Base-by-base conservation (phyloP, 2,329 filamentous ascomycete genomes). In the Trichoderma aggressivum region DNA sequence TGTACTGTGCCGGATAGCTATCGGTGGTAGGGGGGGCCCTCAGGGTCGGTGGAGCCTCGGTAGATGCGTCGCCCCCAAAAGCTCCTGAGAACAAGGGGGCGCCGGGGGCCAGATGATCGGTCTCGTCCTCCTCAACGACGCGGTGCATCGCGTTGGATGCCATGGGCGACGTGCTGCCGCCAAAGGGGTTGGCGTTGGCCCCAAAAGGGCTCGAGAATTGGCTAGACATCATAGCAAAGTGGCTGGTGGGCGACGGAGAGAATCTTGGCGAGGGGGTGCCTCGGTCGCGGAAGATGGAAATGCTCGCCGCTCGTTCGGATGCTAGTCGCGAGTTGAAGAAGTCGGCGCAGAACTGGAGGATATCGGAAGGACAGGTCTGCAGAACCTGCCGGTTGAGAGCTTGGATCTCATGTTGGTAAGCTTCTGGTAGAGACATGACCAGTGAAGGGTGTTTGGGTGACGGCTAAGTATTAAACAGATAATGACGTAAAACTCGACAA, bases 1-100 rank as follows among this genome's bases (percentile, higher is more conserved):
- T 97, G 84, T 98, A 98, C 81, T 98, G 94, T 76, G 89, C 92
- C 70, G 96, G 96, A 79, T 97, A 93, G 76, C 89, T 90, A 75
- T 93, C 90, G 50, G 87, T 83, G 72, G 88, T 88, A 71, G 86
- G 86, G 26, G 85, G 80, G 76, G 81, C 81, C 79, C 86, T 79
- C 76, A 84, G 78, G 72, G 84, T 83, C 16, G 84, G 82, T 24
- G 84, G 84, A 24, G 79, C 76, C 56, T 88, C 86, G 32, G 80
- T 75, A 39, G 81, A 80, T 74, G 84, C 84, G 74, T 87, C 85
- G 50, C 83, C 85, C 36, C 87, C 87, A 75, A 90, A 89, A 3
- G 84, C 81, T n/a, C 80, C 82, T 39, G 84, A 84, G 74, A 88
- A 87, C 62, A 81, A 80, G 65, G 83, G 79, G 67, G 81, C 82